Evolutionary conservation across 2,329 filamentous ascomycete species (phyloP), one percentile per base, ranked within the genome.

Genomic region (Scytalidium lignicola): DNA sequence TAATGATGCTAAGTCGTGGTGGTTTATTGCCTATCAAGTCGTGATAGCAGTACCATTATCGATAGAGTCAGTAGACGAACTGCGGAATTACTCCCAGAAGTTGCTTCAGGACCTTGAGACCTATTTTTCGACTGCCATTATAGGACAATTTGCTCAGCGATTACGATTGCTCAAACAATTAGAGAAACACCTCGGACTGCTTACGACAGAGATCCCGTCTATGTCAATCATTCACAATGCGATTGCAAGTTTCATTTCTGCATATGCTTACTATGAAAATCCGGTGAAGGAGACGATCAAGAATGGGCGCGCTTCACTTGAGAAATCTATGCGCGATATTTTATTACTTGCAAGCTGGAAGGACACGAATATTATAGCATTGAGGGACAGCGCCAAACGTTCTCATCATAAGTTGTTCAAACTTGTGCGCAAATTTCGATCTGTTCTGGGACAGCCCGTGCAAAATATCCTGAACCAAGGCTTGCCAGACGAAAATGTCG

Each of bases 271-370:
- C 26, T 95, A 88, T 59, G 80, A 86, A 61, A 73, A 75, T 50
- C 71, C 79, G 4, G 80, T 91, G 7, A 70, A 76, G 12, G 84
- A 89, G 53, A 70, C 75, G 1, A 76, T 96, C 29, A 70, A 71
- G 18, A 80, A 80, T 41, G 87, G 85, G n/a, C 82, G 90, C 48
- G 72, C 75, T 6, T 75, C 78, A 0, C 76, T 97, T n/a, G 92
- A 97, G 65, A 96, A 90, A 68, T 83, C 90, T 50, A 89, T 97
- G 78, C 92, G 87, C 64, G 88, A 97, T 58, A 84, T 96, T n/a
- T 79, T 99, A 15, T 82, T 95, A 46, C 74, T 99, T 59, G 90
- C 91, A 7, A 96, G 90, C 67, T 99, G 95, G 95, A 96, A 95
- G 66, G 93, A 99, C 59, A 96, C 89, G 19, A 99, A 97, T 61